A percentile compares a stretch with the other conserved stretches of the same genome.
Conservation (phyloP, 2,329 filamentous ascomycete species). For the Fusarium verticillioides region DNA sequence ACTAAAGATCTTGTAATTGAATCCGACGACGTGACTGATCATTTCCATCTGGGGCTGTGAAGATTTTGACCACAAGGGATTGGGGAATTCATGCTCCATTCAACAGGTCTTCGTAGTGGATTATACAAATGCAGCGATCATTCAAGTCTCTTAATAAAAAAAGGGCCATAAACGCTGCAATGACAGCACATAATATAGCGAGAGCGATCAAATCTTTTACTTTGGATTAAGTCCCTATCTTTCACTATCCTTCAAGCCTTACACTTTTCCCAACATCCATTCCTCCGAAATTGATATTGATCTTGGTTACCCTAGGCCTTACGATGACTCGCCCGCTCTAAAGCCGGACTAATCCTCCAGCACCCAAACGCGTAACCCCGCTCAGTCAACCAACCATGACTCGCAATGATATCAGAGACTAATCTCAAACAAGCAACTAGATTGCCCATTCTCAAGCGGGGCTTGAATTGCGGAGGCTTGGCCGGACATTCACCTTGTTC, state of each 20-base stretch:
- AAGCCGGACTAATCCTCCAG: background rate
- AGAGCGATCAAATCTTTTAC: rapidly evolving
- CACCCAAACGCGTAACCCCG: background rate
- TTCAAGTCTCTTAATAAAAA: too few species aligned
- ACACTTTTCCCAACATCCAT: too few species aligned
- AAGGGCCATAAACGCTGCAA: background rate
- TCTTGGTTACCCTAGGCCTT: background rate
- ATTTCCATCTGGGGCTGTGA: too few species aligned
- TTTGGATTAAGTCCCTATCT: rapidly evolving
- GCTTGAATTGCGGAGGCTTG: background rate
- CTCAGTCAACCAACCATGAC: background rate
- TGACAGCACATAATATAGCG: rapidly evolving
- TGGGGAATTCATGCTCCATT: too few species aligned
- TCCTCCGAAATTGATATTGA: too few species aligned
- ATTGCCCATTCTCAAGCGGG: constrained; percentile 39
- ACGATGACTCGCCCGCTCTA: background rate
- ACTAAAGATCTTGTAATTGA: too few species aligned
- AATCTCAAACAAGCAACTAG: constrained; percentile 30
- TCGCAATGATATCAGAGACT: background rate
- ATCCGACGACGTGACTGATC: too few species aligned
- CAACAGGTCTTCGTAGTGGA: rapidly evolving
- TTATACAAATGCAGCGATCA: too few species aligned
- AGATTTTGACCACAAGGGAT: too few species aligned
- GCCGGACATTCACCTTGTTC: constrained; percentile 3
- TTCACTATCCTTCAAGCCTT: background rate